Conservation (phyloP, 768 basidiomycete species). For the Lepiota venenata region DNA sequence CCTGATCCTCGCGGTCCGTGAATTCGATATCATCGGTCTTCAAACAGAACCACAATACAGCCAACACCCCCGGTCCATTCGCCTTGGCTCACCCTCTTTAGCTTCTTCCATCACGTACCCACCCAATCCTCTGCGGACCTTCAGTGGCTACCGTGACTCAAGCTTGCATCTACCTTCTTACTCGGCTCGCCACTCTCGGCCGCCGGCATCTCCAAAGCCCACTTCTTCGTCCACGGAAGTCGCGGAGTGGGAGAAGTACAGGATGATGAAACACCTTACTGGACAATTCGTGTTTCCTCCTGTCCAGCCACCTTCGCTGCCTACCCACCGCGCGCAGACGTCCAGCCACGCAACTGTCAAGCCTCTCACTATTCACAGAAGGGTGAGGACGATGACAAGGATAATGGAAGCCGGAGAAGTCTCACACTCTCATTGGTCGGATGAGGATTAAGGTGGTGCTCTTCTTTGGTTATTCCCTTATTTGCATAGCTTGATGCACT, state of each 20-base stretch:
- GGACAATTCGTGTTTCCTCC: conserved; percentile 43
- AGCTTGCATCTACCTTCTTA: background rate
- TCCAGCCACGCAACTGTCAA: conserved; percentile 6
- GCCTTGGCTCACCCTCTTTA: conserved; percentile 11
- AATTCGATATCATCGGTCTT: conserved; percentile 26
- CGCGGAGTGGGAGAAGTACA: conserved; percentile 33
- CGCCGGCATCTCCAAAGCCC: conserved; percentile 26
- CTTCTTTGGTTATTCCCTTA: background rate
- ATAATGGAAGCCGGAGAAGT: conserved; percentile 30
- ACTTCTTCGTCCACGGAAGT: conserved; percentile 29
- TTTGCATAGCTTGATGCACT: background rate
- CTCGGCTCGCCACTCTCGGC: conserved; percentile 16
- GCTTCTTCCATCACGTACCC: conserved; percentile 12
- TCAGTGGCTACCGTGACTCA: background rate
- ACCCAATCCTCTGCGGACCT: background rate
- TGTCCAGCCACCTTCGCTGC: conserved; percentile 22
- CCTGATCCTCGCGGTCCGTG: conserved; percentile 38
- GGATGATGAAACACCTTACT: conserved; percentile 32
- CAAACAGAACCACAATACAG: conserved; percentile 6
- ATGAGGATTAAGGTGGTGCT: conserved; percentile 19
- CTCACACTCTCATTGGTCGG: conserved; percentile 23
- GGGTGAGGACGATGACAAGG: conserved; percentile 29
- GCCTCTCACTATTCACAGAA: conserved; percentile 21
- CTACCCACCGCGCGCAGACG: conserved; percentile 7
- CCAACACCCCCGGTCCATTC: conserved; percentile 16